phyloP scores from a whole-genome alignment of 129 eudicot genomes.

The Helianthus annuus region DNA sequence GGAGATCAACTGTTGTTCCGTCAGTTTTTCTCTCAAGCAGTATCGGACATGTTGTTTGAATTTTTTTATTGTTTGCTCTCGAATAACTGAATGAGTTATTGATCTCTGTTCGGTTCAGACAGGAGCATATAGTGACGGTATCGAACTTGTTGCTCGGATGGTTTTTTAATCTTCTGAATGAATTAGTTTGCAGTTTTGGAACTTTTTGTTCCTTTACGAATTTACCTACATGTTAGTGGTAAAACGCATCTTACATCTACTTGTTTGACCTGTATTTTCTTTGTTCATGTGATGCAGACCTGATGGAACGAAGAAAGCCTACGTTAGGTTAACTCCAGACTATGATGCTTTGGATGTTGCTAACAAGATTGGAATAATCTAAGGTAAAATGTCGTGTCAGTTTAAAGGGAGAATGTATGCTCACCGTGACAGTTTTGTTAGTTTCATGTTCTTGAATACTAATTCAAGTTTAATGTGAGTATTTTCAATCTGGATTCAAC shows the following conservation, averaged over 20 bases:
- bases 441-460: conserved; percentile 6
- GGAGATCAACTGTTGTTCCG: too few relatives aligned
- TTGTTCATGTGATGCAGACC: conserved; percentile 50
- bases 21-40: too few relatives aligned
- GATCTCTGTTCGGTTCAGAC: conserved; percentile 26
- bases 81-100: conserved; percentile 19
- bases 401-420: conserved; percentile 20
- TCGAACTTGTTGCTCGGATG: conserved; percentile 7
- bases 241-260: too few relatives aligned
- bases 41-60: conserved; percentile 19
- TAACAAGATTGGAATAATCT: conserved; percentile 78
- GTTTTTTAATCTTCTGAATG: conserved; percentile 3
- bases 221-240: conserved; percentile 38
- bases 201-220: conserved; percentile 23
- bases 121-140: conserved; percentile 29
- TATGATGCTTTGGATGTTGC: conserved; percentile 81
- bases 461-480: conserved; percentile 17
- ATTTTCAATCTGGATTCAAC: conserved; percentile 13
- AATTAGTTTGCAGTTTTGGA: conserved; percentile 22
- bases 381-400: conserved; percentile 21
- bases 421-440: conserved; percentile 31
- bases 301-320: conserved; percentile 88
- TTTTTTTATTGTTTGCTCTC: conserved; percentile 19
- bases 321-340: conserved; percentile 75
- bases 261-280: not conserved